Conservation (phyloP, 2,329 filamentous ascomycete species). For the Phyllosticta citribraziliensis region DNA sequence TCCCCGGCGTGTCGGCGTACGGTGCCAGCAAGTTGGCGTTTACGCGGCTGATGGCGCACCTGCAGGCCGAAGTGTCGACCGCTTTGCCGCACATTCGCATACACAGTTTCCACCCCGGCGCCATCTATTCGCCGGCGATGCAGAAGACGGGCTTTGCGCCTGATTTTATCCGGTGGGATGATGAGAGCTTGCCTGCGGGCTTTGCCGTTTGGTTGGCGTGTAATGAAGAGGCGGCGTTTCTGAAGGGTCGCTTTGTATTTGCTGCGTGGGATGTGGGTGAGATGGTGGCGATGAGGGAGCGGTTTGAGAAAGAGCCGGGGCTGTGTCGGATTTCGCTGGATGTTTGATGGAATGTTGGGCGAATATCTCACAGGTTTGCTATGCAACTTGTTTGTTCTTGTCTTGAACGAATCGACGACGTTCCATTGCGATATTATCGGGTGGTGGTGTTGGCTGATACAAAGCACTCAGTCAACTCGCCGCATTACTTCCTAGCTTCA, state of each 20-base stretch:
- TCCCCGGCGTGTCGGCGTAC: constrained; percentile 9
- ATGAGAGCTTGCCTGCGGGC: background rate
- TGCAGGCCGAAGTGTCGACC: constrained; percentile 4
- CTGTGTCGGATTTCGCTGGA: too few species aligned
- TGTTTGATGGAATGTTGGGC: too few species aligned
- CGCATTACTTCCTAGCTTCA: background rate
- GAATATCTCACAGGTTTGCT: too few species aligned
- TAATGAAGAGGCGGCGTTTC: constrained; percentile 16
- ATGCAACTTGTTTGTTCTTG: too few species aligned
- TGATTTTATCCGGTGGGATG: background rate
- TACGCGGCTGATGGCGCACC: constrained; percentile 6
- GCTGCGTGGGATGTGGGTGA: constrained; percentile 25
- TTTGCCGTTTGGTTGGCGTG: constrained; percentile 25
- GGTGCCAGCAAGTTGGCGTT: constrained; percentile 7
- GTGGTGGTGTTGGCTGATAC: too few species aligned
- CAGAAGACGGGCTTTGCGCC: background rate
- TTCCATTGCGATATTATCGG: too few species aligned
- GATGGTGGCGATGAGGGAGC: constrained; percentile 11
- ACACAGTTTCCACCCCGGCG: background rate
- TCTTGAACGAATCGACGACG: too few species aligned
- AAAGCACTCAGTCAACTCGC: too few species aligned
- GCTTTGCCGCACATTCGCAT: background rate
- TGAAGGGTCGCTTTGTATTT: constrained; percentile 15
- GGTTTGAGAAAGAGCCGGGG: background rate
- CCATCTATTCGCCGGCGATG: background rate